phyloP scores from a whole-genome alignment of 2,329 filamentous ascomycete genomes.

The Pseudocercospora fijiensis region DNA sequence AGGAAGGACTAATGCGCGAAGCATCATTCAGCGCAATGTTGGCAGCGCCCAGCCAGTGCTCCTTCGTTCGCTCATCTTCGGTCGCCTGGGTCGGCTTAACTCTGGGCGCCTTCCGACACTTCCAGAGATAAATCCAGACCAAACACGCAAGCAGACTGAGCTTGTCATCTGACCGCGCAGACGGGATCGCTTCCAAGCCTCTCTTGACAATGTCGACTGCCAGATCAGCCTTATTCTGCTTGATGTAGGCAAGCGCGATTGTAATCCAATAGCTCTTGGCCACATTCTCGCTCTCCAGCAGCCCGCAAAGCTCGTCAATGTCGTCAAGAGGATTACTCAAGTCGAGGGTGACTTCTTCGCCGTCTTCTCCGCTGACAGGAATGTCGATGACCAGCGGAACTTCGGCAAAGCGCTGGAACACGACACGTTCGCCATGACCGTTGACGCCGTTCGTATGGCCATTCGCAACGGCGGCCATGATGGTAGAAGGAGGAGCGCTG shows the following conservation, averaged over 20 bases:
- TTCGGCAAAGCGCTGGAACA: slow-evolving; percentile 57
- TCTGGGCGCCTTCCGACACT: slow-evolving; percentile 77
- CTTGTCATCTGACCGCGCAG: slow-evolving; percentile 72
- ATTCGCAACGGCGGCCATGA: slow-evolving; percentile 54
- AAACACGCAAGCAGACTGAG: slow-evolving; percentile 80
- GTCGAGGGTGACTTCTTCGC: slow-evolving; percentile 83
- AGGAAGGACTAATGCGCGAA: slow-evolving; percentile 88
- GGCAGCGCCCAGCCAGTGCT: slow-evolving; percentile 86
- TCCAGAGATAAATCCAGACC: slow-evolving; percentile 89
- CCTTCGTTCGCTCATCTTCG: slow-evolving; percentile 83
- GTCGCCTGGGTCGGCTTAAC: slow-evolving; percentile 59
- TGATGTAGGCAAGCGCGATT: slow-evolving; percentile 94
- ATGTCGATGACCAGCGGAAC: slow-evolving; percentile 65
- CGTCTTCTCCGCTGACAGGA: slow-evolving; percentile 61
- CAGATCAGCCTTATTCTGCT: slow-evolving; percentile 89
- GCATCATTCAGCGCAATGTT: slow-evolving; percentile 92
- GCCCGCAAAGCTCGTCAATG: slow-evolving; percentile 89
- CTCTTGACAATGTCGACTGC: slow-evolving; percentile 69
- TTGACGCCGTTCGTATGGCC: slow-evolving; percentile 55
- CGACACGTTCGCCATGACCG: slow-evolving; percentile 41
- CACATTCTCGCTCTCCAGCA: slow-evolving; percentile 91
- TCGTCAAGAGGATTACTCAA: slow-evolving; percentile 84
- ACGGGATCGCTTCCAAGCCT: slow-evolving; percentile 65
- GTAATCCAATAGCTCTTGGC: slow-evolving; percentile 95
- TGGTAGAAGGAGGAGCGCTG: slow-evolving; percentile 17